Conservation (phyloP, 225 moss, liverwort and hornwort species). For the Ulota crispa region DNA sequence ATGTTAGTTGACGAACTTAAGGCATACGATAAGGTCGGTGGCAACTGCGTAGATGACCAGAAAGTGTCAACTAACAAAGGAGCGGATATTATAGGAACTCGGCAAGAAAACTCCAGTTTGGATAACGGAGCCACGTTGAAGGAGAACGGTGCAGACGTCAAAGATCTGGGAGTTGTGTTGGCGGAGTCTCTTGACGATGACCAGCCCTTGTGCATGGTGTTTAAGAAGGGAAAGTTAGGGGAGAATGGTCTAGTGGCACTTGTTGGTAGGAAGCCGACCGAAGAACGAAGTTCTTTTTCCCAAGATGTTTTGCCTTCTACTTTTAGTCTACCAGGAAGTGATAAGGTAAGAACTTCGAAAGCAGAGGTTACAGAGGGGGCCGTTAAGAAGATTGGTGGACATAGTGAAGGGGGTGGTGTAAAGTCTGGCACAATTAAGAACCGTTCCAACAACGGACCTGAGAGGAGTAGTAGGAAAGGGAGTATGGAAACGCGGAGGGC, state of each 20-base stretch:
- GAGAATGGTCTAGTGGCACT: conserved; percentile 34
- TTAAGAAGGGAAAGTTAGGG: conserved; percentile 44
- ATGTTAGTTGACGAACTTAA: background rate
- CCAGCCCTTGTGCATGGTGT: conserved; percentile 53
- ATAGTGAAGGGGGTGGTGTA: conserved; percentile 25
- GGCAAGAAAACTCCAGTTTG: conserved; percentile 18
- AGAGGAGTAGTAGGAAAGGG: conserved; percentile 45
- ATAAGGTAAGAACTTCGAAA: conserved; percentile 8
- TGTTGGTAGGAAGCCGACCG: conserved; percentile 25
- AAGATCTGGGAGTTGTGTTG: conserved; percentile 22
- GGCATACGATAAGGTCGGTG: conserved; percentile 13
- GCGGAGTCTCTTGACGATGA: conserved; percentile 45
- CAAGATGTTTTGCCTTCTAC: conserved; percentile 21
- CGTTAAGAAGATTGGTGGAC: conserved; percentile 26
- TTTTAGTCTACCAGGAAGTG: conserved; percentile 19
- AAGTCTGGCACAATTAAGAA: conserved; percentile 27
- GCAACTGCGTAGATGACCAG: conserved; percentile 20
- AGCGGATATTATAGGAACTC: background rate
- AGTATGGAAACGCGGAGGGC: conserved; percentile 49
- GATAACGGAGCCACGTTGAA: conserved; percentile 13
- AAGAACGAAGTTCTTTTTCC: conserved; percentile 10
- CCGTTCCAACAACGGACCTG: conserved; percentile 27
- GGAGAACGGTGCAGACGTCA: conserved; percentile 14
- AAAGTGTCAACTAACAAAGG: conserved; percentile 8
- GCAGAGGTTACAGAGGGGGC: conserved; percentile 31